Evolutionary conservation across 495 filamentous ascomycete species (phyloP).

Genomic region (Penicillium roqueforti): DNA sequence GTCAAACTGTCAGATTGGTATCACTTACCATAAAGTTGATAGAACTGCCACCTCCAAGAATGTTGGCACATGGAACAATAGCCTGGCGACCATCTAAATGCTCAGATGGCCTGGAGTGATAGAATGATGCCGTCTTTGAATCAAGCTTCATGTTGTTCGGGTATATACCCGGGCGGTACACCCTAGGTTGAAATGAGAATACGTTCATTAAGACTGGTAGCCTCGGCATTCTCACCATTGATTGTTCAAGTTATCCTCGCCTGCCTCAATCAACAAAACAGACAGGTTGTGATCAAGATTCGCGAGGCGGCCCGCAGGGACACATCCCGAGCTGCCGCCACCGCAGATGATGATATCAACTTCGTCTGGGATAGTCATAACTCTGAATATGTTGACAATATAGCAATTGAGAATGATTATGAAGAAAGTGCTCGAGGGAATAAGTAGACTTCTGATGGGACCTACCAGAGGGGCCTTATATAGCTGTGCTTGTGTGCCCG

Average conservation of each 20-base stretch:
- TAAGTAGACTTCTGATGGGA: not conserved
- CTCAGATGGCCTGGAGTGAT: slow-evolving; percentile 71
- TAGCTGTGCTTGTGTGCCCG: not conserved
- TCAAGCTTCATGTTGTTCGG: slow-evolving; percentile 79
- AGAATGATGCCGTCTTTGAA: slow-evolving; percentile 83
- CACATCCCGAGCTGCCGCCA: slow-evolving; percentile 68
- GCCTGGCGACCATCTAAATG: slow-evolving; percentile 66
- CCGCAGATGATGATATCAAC: slow-evolving; percentile 83
- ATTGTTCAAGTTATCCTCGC: slow-evolving; percentile 78
- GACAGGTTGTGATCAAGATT: slow-evolving; percentile 78
- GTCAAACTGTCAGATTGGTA: not conserved
- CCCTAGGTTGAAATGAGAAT: slow-evolving; percentile 30
- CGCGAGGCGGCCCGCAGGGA: slow-evolving; percentile 73
- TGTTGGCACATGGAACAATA: slow-evolving; percentile 73
- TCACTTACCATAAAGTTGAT: slow-evolving; percentile 73
- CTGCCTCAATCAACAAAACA: slow-evolving; percentile 73
- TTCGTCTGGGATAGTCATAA: slow-evolving; percentile 53
- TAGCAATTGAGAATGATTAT: not conserved
- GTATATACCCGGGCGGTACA: slow-evolving; percentile 74
- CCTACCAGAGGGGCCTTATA: not conserved
- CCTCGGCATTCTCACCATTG: slow-evolving; percentile 48
- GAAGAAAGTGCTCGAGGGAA: not conserved
- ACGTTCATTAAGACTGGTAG: not conserved
- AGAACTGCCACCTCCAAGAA: slow-evolving; percentile 72
- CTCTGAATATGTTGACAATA: not conserved